Evolutionary conservation across 148 eudicot species (phyloP), one percentile per base, ranked within the genome.

Genomic region (Cornus kousa): DNA sequence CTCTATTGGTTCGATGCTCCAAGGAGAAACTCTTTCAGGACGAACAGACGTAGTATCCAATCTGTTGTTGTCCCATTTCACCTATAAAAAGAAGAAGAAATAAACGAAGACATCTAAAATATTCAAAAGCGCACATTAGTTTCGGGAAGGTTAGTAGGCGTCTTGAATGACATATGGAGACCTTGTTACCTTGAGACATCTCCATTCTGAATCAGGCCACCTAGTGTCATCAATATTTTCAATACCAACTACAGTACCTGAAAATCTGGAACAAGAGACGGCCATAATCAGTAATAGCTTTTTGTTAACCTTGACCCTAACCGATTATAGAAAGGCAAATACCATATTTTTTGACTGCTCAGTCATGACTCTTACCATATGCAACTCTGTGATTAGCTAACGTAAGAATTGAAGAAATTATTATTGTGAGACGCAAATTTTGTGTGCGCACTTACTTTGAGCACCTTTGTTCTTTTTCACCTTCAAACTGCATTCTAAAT

Each of bases 151-250:
- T 62, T 37, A n/a, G 24, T 24, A 68, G 20, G 2, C 8, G 67
- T 60, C 35, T 7, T 40, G 23, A 66, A 66, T 53, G 59, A 53
- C 59, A 53, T 53, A 53, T 53, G 59, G 19, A 53, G 59, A 53
- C 16, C 14, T 53, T 53, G 19, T 53, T 69, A 80, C 83, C 83
- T 70, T 71, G 24, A 80, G 74, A 71, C 79, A 70, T 75, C 65
- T 76, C 79, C 83, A 80, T 16, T 80, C 79, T 3, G 83, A 80
- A 70, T 17, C 22, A 2, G 43, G 71, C 83, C 83, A 80, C 71
- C 75, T 80, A 11, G 48, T 33, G 20, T 50, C 19, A 71, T 80
- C 79, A 22, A 75, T 32, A 76, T 23, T 57, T 37, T 80, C 79
- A 31, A 57, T n/a, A 31, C 50, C 75, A 43, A 71, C 48, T 12